These are phyloP conservation scores for Colletotrichum sp. DNA, from an alignment of 2,329 filamentous ascomycete species.

Conservation along the genomic window DNA sequence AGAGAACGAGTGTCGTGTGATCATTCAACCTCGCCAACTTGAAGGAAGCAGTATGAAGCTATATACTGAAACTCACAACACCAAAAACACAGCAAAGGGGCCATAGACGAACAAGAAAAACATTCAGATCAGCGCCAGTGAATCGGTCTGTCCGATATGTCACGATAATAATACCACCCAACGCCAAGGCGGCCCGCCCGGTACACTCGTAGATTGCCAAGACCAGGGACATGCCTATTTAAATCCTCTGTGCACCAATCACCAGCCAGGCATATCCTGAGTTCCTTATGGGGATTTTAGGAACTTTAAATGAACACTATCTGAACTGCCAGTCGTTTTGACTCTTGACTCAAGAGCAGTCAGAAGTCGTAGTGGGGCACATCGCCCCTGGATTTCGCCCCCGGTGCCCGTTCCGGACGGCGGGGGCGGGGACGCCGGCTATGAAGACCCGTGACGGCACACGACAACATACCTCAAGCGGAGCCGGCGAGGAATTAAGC, in stretches of 20 bases:
- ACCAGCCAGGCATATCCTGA: background rate
- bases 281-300: background rate
- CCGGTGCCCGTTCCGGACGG: background rate
- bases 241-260: background rate
- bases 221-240: background rate
- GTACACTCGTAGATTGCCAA: background rate
- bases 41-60: background rate
- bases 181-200: background rate
- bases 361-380: background rate
- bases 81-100: accelerated
- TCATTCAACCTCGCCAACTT: accelerated
- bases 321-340: background rate
- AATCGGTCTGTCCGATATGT: background rate
- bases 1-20: background rate
- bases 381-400: background rate
- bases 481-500: background rate
- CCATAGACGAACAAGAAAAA: background rate
- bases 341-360: background rate
- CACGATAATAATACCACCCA: background rate
- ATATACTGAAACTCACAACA: background rate
- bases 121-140: background rate
- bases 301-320: background rate
- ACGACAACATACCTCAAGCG: background rate
- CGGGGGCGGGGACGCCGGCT: background rate
- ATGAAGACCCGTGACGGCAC: background rate